Conservation (phyloP, 2,329 filamentous ascomycete species). For the Ophiostoma sp. region DNA sequence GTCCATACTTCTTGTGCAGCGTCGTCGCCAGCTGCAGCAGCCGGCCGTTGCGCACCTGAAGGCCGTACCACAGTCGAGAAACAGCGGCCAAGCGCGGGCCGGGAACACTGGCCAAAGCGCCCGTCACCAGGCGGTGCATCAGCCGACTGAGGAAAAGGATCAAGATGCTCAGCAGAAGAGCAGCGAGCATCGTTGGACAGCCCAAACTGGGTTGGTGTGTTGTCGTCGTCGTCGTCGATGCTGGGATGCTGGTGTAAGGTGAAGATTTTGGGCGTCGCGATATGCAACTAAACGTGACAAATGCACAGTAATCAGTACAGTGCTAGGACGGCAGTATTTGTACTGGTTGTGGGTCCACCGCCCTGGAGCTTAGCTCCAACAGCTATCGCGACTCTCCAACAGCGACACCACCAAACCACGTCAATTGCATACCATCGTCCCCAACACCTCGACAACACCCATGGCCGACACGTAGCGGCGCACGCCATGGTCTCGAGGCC, state of each 20-base stretch:
- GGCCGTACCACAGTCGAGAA: slow-evolving; percentile 51
- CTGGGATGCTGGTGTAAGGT: not conserved
- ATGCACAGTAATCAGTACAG: slow-evolving; percentile 4
- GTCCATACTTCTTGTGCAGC: slow-evolving; percentile 51
- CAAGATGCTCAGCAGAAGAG: not conserved
- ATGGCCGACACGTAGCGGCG: slow-evolving; percentile 11
- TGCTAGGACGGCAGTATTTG: not conserved
- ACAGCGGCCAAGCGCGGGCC: slow-evolving; percentile 50
- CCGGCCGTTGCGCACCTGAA: slow-evolving; percentile 47
- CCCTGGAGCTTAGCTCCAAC: slow-evolving; percentile 5
- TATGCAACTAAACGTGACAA: slow-evolving; percentile 6
- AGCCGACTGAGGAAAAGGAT: not conserved
- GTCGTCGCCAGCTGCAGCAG: slow-evolving; percentile 44
- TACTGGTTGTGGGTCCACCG: not conserved
- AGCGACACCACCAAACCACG: not conserved
- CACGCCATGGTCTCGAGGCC: slow-evolving; percentile 19
- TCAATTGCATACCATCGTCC: not conserved
- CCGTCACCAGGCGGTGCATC: slow-evolving; percentile 45
- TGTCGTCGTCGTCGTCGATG: not conserved
- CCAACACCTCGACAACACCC: not conserved
- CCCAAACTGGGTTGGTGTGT: too few relatives aligned
- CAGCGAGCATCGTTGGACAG: slow-evolving; percentile 17
- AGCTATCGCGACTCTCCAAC: slow-evolving; percentile 9
- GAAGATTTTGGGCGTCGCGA: not conserved
- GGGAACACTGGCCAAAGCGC: slow-evolving; percentile 48